These are phyloP conservation scores for Hypoxylon cercidicola DNA, from an alignment of 495 filamentous ascomycete genomes.

Conservation along the genomic window DNA sequence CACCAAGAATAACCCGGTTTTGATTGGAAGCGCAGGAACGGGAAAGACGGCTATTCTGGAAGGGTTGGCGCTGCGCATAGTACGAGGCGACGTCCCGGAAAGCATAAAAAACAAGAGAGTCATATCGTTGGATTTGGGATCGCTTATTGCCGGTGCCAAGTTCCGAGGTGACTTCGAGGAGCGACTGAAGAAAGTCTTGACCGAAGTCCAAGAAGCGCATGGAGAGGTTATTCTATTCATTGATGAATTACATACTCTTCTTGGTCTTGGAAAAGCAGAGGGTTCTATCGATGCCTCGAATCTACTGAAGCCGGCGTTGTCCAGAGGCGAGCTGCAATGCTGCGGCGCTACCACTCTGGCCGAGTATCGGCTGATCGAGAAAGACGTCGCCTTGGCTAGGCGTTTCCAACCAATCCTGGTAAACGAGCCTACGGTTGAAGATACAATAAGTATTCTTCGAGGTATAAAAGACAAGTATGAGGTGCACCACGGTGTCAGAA, in stretches of 20 bases:
- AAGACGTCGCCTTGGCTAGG: constrained; percentile 91
- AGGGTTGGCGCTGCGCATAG: constrained; percentile 90
- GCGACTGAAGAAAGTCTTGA: constrained; percentile 86
- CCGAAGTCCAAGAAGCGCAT: constrained; percentile 88
- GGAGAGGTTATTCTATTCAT: constrained; percentile 94
- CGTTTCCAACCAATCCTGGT: constrained; percentile 95
- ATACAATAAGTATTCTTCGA: constrained; percentile 94
- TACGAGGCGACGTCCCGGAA: constrained; percentile 92
- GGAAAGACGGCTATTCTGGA: constrained; percentile 97
- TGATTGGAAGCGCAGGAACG: constrained; percentile 92
- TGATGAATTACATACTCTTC: constrained; percentile 91
- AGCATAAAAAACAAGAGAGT: constrained; percentile 96
- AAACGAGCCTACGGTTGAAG: constrained; percentile 85
- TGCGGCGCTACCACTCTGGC: constrained; percentile 93
- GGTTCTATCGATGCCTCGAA: constrained; percentile 97
- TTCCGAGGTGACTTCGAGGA: constrained; percentile 98
- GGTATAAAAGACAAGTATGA: constrained; percentile 98
- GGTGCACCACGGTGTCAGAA: constrained; percentile 93
- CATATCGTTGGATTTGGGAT: constrained; percentile 85
- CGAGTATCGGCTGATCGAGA: constrained; percentile 93
- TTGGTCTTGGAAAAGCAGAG: constrained; percentile 93
- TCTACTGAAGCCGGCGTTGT: constrained; percentile 91
- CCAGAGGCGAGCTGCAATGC: constrained; percentile 91
- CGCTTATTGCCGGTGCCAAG: constrained; percentile 93
- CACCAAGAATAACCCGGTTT: constrained; percentile 96